phyloP scores from a whole-genome alignment of 164 flowering plant genomes.

The Cinnamomum chago region DNA sequence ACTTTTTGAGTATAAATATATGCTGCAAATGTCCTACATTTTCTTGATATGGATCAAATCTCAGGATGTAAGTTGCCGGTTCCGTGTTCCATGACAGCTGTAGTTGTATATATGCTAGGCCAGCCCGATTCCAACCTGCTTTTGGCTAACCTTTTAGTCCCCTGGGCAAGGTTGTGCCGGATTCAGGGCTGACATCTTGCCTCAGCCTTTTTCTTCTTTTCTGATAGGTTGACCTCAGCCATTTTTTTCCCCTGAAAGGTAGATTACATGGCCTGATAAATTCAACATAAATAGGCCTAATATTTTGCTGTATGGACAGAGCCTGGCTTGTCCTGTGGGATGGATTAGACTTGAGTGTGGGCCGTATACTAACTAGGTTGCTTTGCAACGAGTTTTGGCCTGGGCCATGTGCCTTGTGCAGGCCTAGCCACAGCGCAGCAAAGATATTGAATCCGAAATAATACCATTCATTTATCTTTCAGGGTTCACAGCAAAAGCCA shows the following conservation, averaged over 20 bases:
- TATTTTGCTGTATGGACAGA: background rate
- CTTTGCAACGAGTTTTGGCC: background rate
- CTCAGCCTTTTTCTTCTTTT: background rate
- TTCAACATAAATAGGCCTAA: background rate
- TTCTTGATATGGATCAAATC: no score
- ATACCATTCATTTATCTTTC: conserved; percentile 4
- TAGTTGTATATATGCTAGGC: background rate
- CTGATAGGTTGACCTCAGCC: no score
- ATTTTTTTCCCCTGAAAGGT: no score
- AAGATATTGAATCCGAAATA: background rate
- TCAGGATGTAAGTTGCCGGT: background rate
- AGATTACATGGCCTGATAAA: background rate
- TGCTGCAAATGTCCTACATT: no score
- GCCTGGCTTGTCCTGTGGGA: background rate
- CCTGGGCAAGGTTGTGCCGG: background rate
- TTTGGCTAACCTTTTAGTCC: background rate
- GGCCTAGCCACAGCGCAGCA: background rate
- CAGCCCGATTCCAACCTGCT: background rate
- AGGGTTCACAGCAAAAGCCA: conserved; percentile 23
- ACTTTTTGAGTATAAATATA: background rate
- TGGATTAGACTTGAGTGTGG: background rate
- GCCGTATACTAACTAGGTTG: background rate
- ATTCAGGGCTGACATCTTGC: background rate
- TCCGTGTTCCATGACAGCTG: background rate
- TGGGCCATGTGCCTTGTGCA: background rate